Percentiles rank a stretch among this genome's conserved stretches.
Conservation (phyloP, 805 yeast genomes). For the Ogataea trehaloabstinens region DNA sequence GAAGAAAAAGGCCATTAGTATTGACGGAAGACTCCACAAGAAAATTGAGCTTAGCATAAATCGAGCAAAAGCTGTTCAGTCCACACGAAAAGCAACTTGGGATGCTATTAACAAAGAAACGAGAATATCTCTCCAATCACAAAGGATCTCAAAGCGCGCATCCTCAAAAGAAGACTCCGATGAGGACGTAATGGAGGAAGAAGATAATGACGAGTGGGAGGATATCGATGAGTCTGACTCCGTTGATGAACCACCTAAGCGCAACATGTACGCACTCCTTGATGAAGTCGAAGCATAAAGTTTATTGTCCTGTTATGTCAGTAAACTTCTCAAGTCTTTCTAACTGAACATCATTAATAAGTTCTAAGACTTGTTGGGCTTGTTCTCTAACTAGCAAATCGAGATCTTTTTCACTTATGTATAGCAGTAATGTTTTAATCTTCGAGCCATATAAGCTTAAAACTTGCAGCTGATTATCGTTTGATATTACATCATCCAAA, state of each 20-base stretch:
- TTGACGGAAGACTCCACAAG: conserved; percentile 54
- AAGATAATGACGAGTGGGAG: conserved; percentile 22
- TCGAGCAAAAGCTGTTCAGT: conserved; percentile 61
- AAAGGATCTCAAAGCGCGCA: too few relatives aligned
- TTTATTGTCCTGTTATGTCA: too few relatives aligned
- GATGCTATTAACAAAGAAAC: conserved; percentile 59
- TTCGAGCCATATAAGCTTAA: conserved; percentile 48
- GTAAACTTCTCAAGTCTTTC: conserved; percentile 2
- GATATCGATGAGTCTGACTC: conserved; percentile 15
- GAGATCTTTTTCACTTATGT: conserved; percentile 44
- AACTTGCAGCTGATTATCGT: conserved; percentile 44
- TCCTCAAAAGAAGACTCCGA: conserved; percentile 1
- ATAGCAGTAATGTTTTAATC: conserved; percentile 42
- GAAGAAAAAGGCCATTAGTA: conserved; percentile 46
- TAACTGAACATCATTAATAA: conserved; percentile 28
- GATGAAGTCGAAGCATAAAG: conserved; percentile 26
- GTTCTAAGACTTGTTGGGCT: conserved; percentile 38
- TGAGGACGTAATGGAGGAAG: conserved; percentile 14
- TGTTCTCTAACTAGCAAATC: conserved; percentile 64
- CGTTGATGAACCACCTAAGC: conserved; percentile 2
- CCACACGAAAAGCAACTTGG: conserved; percentile 70
- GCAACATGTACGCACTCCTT: conserved; percentile 27
- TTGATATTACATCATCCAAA: conserved; percentile 55
- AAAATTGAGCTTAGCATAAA: conserved; percentile 65
- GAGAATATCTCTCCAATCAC: conserved; percentile 24